Conservation (phyloP, 345 rosid genomes). For the Gossypium rotundifolium region DNA sequence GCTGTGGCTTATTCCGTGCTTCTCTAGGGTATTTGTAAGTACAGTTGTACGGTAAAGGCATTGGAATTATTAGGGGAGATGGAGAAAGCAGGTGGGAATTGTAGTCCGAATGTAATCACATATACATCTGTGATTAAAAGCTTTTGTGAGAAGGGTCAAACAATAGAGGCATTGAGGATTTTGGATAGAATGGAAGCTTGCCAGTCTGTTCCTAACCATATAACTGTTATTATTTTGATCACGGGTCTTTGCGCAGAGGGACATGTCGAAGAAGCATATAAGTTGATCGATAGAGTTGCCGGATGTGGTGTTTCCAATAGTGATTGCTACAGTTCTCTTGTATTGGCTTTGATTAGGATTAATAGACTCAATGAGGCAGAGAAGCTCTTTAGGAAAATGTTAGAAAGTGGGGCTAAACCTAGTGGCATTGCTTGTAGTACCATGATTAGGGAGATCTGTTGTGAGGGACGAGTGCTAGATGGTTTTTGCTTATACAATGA, state of each 20-base stretch:
- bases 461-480: slow-evolving; percentile 40
- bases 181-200: no score
- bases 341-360: slow-evolving; percentile 41
- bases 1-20: no score
- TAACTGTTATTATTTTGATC: slow-evolving; percentile 57
- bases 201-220: no score
- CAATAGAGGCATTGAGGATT: no score
- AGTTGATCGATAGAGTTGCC: slow-evolving; percentile 49
- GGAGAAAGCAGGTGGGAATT: no score
- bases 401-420: slow-evolving; percentile 46
- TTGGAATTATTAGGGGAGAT: no score
- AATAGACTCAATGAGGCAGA: slow-evolving; percentile 53
- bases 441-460: slow-evolving; percentile 58
- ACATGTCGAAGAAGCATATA: slow-evolving; percentile 36
- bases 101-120: no score
- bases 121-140: no score
- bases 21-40: no score
- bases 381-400: slow-evolving; percentile 42
- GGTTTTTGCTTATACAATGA: slow-evolving; percentile 22
- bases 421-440: slow-evolving; percentile 63
- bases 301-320: slow-evolving; percentile 47
- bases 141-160: no score
- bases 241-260: slow-evolving; percentile 15
- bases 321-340: slow-evolving; percentile 60
- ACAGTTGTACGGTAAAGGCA: no score